Base-by-base conservation (phyloP, 257 asterid species). In the Solanum clarkiae region DNA sequence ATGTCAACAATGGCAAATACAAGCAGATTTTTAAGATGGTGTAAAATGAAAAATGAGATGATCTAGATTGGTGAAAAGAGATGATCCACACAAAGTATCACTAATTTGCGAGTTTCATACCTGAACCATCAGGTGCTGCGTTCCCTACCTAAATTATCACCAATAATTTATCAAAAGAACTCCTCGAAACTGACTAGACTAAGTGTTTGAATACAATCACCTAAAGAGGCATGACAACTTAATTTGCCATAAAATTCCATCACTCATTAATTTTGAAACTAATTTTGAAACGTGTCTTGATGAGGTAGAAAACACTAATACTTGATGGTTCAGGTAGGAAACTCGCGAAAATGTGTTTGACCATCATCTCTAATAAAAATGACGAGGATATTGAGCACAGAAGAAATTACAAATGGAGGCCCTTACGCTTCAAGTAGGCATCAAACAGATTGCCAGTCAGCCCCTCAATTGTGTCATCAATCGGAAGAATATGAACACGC, bases 401-500 rank as follows among this genome's bases (percentile, higher is more conserved):
- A 51, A 24, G 62, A 51, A 53, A 51, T 16, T 0, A 17, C 18
- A 53, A 54, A 79, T 26, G 1, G 49, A 1, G 18, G 65, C 47
- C 91, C 94, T 87, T 91, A 94, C 98, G 94, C 86, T 94, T 93
- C 86, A 94, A 87, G 90, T 85, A 94, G 44, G 92, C 94, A 90
- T 94, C 98, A 86, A 94, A 94, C 62, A 94, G 90, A 85, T 93
- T 92, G 70, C 98, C 98, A 75, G 98, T 94, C 70, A 94, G 86
- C 44, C 97, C 98, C 88, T 94, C 98, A 59, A 94, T 45, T 0
- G 97, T 89, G 89, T 94, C 98, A 86, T 94, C 98, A 53, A 94
- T 80, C 14, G 98, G 98, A 81, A 94, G 97, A 87, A 94, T 90
- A 92, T 94, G 98, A 45, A 94, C 95, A 84, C 97, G 98, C 82